Evolutionary conservation across 768 basidiomycete genomes (phyloP), one percentile per base, ranked within the genome.

Genomic region (Suillus ampliporus): DNA sequence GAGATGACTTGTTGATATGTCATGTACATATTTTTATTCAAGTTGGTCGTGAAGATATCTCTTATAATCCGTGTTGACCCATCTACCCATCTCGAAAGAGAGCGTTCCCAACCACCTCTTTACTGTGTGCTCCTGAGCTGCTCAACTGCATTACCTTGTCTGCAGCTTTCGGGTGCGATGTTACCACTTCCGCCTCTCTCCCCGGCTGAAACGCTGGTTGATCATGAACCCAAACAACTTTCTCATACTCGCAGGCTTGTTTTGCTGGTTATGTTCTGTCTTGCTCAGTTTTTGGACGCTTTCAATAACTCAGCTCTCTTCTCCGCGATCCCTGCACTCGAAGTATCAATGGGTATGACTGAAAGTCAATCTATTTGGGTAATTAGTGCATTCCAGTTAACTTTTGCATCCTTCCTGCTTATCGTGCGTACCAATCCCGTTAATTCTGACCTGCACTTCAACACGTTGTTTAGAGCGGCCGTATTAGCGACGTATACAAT

Each of bases 271-370:
- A 61, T 80, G 13, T 76, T 83, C 41, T 82, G 80, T 64, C 70
- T 76, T 21, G 77, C 81, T 15, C 74, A 79, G 52, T 82, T 80
- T 64, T 67, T 82, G 58, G 83, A 84, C 38, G 68, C 77, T 14
- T 79, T 84, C 70, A 79, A 77, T 65, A 80, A 78, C 62, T 75
- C 78, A n/a, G 72, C 79, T 31, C 71, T 80, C 23, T 76, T 80
- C 51, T 69, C 79, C 7, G 79, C 76, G 14, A 75, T 82, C 50
- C 80, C 80, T 21, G 68, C 69, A 37, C 71, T 82, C 31, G 65
- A 71, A 41, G 6, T 23, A 8, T 53, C 64, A 4, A 54, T 75
- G 19, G 56, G 63, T 31, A 70, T 74, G 23, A 68, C 63, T n/a
- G 53, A 67, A 56, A 71, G 61, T 38, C 62, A 72, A 56, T 69